Evolutionary conservation across 768 basidiomycete genomes (phyloP), one percentile per base, ranked within the genome.

Genomic region (Tricholoma bakamatsutake): DNA sequence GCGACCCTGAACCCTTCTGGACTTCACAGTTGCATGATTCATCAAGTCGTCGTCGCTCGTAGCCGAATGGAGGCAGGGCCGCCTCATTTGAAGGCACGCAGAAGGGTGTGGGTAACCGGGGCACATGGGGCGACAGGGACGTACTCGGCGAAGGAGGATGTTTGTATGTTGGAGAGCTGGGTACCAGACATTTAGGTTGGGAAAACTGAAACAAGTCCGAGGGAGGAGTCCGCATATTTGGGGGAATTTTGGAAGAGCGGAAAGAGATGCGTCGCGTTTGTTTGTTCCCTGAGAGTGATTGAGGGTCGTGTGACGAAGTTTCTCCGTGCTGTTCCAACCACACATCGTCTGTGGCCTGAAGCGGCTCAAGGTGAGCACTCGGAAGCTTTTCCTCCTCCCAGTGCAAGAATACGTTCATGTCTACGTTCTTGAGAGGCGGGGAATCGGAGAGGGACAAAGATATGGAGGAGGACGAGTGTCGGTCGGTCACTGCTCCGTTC

Each of bases 221-320:
- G 12, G 55, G 57, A 11, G 57, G 56, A n/a, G 50, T 64, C 28
- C 53, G 60, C 40, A 64, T 51, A 17, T 42, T 55, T 30, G 62
- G 59, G 10, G 53, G 34, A 42, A 34, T 47, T 15, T 43, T 55
- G 10, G 31, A 37, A 7, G 42, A 46, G 17, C 47, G 42, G 31
- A 61, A 59, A 15, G 57, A 35, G 18, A 57, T 61, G 11, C 54
- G 52, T 9, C 48, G 53, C 35, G 47, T 45, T 10, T 56, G 55
- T n/a, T 53, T 59, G 30, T 12, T 11, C 4, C 24, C 21, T 49
- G 37, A 35, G 17, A 18, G 37, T 33, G 21, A 17, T 33, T 35
- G 31, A 47, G 24, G 21, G 35, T 43, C 17, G n/a, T 8, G 48
- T 24, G 11, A 31, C n/a, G 49, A 24, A 35, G 30, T 28, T 45